Conservation (phyloP, 306 rosid species). For the Potentilla sterilis region DNA sequence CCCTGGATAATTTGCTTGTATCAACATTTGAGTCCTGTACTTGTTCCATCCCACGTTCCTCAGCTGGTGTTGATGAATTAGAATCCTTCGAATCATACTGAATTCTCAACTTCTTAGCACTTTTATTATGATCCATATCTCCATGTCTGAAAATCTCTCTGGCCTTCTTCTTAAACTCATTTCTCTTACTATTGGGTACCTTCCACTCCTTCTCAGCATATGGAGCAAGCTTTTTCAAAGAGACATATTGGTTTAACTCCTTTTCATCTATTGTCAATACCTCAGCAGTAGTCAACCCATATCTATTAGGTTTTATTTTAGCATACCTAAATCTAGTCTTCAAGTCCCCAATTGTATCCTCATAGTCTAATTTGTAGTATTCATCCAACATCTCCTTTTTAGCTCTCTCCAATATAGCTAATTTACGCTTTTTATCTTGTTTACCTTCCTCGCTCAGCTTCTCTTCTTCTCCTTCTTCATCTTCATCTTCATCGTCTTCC, state of each 20-base stretch:
- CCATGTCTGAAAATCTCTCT: constrained; percentile 48
- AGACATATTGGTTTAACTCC: constrained; percentile 72
- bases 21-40: constrained; percentile 34
- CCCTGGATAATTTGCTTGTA: constrained; percentile 45
- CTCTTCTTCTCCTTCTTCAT: constrained; percentile 30
- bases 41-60: constrained; percentile 34
- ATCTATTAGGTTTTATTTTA: constrained; percentile 63
- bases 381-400: constrained; percentile 86
- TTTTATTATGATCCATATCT: constrained; percentile 29
- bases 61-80: constrained; percentile 25
- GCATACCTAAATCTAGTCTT: constrained; percentile 91
- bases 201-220: constrained; percentile 77
- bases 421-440: constrained; percentile 66
- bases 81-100: constrained; percentile 35
- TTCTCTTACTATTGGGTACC: constrained; percentile 55
- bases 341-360: constrained; percentile 83
- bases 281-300: constrained; percentile 60
- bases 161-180: constrained; percentile 56
- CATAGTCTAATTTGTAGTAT: constrained; percentile 80
- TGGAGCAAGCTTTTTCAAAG: constrained; percentile 86
- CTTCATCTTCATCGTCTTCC: constrained; percentile 32
- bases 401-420: constrained; percentile 79
- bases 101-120: constrained; percentile 31
- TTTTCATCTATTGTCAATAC: constrained; percentile 64
- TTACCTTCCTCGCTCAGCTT: constrained; percentile 45